Base-by-base conservation (phyloP, 805 yeast genomes). In the Teunomyces kruisii region DNA sequence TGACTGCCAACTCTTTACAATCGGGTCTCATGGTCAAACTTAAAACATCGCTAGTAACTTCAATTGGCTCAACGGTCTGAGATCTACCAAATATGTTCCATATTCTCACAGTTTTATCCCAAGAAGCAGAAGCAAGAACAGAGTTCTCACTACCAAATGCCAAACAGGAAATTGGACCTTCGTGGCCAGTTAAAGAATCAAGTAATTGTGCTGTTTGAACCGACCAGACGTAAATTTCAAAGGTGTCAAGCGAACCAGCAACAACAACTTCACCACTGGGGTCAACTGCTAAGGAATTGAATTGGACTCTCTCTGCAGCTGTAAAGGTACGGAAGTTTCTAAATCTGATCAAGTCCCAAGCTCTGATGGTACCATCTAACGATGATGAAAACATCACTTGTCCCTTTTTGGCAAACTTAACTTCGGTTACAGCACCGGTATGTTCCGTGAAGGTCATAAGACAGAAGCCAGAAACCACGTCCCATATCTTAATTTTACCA, bases 401-500 rank as follows among this genome's bases (percentile, higher is more conserved):
- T 0, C 98, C 98, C 49, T 77, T 80, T 55, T 86, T 87, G 29
- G 97, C 90, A 68, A 94, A 91, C 55, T 80, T 85, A 9, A 94
- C 84, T 3, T 84, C 88, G 0, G 96, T 90, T 4, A 94, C 96
- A 0, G 95, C 85, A 1, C 96, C 81, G 1, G 87, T 78, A 58
- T 94, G 99, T 55, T 92, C 97, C 36, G 84, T 85, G 59, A 94
- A 91, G 0, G 99, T 94, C 28, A 84, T 90, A 17, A 92, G 75
- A 64, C 96, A 89, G 61, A 94, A 94, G 0, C 99, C 99, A 2
- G 96, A 86, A 9, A 74, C 76, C 15, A 90, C 83, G 62, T 94
- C 99, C 99, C 99, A 94, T 12, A 94, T 86, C 64, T 94, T 94
- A 52, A 94, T 86, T 56, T 91, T 91, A 30, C 99, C 99, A 62